Evolutionary conservation across 768 basidiomycete species (phyloP), one percentile per base, ranked within the genome.

Genomic region (Kwoniella botswanensis): DNA sequence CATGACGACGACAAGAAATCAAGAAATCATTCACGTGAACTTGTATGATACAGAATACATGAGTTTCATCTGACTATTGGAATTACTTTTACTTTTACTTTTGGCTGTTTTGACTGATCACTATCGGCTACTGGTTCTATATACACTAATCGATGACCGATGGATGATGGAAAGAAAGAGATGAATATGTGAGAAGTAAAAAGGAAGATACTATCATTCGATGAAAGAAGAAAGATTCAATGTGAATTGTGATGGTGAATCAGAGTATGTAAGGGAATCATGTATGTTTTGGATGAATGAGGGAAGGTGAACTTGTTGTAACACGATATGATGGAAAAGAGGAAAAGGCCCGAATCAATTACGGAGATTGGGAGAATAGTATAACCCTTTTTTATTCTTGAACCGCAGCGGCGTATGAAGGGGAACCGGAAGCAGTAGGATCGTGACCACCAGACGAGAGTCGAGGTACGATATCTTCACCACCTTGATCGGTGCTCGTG

Each of bases 391-490:
- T 15, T n/a, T 22, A 35, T 35, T 63, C 21, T 12, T 72, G 56
- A 17, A 62, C 71, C 9, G 65, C 71, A 5, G 43, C 43, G n/a
- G 78, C 78, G 55, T 75, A 79, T 55, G 69, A 71, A 13, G 74
- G 73, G 9, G 78, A 76, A 42, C 71, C 65, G 29, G 65, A 46
- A n/a, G 78, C 78, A 22, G 44, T 67, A 18, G 78, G 76, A 63
- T 76, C 75, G 63, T 73, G 71, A 17, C 77, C 77, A 24, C 75
- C 77, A n/a, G 74, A 52, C 22, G 75, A 66, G 41, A 73, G 74
- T 55, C 60, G 64, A 26, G 74, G 70, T 46, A 12, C 41, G 56
- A 15, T 43, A 43, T 65, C n/a, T 24, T 66, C 43, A 6, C 35
- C 55, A 21, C 24, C 41, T 50, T 63, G 64, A 65, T 62, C 59